phyloP scores from a whole-genome alignment of 352 stramenopile species.

The Pythium scleroteichum region DNA sequence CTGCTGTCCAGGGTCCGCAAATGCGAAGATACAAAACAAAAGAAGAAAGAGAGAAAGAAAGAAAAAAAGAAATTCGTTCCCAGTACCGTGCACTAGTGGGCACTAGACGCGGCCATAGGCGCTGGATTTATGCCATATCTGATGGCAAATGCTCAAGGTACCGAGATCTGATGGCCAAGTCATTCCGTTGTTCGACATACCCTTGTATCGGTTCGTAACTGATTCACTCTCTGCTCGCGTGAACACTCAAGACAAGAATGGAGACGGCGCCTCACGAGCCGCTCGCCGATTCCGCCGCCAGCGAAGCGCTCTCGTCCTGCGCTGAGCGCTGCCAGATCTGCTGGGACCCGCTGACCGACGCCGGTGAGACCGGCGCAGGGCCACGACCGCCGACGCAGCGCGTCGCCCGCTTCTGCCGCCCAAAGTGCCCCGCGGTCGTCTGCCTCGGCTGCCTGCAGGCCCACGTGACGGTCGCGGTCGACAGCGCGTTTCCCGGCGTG shows the following conservation, averaged over 20 bases:
- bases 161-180: no score
- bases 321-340: slow-evolving; percentile 41
- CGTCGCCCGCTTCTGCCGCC: slow-evolving; percentile 33
- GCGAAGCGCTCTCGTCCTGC: neutral
- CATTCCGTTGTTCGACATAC: no score
- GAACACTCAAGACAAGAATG: neutral
- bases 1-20: no score
- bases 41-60: no score
- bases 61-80: no score
- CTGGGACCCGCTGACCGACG: slow-evolving; percentile 23
- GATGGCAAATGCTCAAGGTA: no score
- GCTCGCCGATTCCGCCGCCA: neutral
- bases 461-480: slow-evolving; percentile 30
- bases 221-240: neutral
- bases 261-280: neutral
- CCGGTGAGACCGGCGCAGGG: neutral
- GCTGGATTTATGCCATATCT: no score
- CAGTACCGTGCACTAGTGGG: no score
- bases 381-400: neutral
- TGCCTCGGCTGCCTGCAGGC: slow-evolving; percentile 35
- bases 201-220: neutral
- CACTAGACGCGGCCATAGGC: no score
- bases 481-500: slow-evolving; percentile 37
- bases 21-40: no score
- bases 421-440: slow-evolving; percentile 31